phyloP scores from a whole-genome alignment of 257 asterid genomes.

The Solanum megistacrolobum region DNA sequence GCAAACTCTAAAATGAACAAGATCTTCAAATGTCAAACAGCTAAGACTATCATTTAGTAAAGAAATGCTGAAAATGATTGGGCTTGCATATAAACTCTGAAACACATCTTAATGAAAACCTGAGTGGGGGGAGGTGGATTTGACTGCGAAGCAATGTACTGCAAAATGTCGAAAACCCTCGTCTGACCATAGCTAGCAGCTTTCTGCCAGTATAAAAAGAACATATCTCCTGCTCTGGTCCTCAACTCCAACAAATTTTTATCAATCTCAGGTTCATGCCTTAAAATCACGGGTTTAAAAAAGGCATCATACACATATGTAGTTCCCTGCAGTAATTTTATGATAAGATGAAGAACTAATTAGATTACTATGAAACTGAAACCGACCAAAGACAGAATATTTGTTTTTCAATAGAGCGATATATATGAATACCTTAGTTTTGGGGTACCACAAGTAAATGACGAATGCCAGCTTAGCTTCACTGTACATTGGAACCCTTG shows the following conservation, averaged over 20 bases:
- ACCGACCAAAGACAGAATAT: neutral
- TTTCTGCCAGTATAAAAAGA: slow-evolving; percentile 47
- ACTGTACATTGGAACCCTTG: slow-evolving; percentile 94
- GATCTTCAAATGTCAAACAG: neutral
- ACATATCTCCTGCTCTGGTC: slow-evolving; percentile 77
- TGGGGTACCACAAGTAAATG: slow-evolving; percentile 89
- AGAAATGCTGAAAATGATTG: neutral
- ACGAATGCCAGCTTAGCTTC: slow-evolving; percentile 97
- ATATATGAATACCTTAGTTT: slow-evolving; percentile 55
- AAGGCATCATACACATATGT: slow-evolving; percentile 79
- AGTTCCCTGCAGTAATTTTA: slow-evolving; percentile 66
- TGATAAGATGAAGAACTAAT: neutral
- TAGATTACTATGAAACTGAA: neutral
- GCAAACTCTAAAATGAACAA: neutral
- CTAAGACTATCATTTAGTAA: neutral
- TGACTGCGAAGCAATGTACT: slow-evolving; percentile 79
- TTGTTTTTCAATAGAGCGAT: neutral
- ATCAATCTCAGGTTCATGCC: slow-evolving; percentile 89
- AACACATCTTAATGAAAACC: slow-evolving; percentile 24
- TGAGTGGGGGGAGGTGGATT: slow-evolving; percentile 47
- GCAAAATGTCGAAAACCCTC: slow-evolving; percentile 68
- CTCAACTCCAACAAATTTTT: slow-evolving; percentile 68
- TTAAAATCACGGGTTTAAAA: slow-evolving; percentile 72
- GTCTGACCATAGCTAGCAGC: slow-evolving; percentile 68
- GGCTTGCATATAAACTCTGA: neutral